Percentiles rank a stretch among this genome's conserved stretches.
Evolutionary conservation across 1,139 yeast genomes (phyloP).

Genomic region (Kodamaea sp.): DNA sequence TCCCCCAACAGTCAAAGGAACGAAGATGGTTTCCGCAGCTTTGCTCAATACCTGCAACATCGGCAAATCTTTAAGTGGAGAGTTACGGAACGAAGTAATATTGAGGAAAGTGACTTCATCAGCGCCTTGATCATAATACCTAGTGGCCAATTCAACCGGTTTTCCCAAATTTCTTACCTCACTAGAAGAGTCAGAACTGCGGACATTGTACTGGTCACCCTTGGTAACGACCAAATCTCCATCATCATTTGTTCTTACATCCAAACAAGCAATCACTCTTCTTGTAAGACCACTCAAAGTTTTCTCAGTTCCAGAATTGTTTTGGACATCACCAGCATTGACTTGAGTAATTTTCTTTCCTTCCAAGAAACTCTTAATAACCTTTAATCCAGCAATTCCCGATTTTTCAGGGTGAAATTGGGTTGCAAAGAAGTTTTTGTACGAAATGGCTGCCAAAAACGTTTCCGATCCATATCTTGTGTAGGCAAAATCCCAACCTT

Average conservation of each 20-base stretch:
- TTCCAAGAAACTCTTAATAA: conserved; percentile 69
- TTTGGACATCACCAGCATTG: conserved; percentile 20
- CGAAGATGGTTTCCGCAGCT: conserved; percentile 90
- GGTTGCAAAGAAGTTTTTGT: conserved; percentile 83
- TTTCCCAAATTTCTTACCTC: conserved; percentile 90
- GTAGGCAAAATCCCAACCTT: conserved; percentile 80
- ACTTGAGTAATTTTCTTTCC: conserved; percentile 39
- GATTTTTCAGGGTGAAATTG: conserved; percentile 98
- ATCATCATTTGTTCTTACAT: conserved; percentile 89
- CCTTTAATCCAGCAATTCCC: conserved; percentile 82
- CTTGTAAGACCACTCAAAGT: conserved; percentile 75
- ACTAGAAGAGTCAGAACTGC: conserved; percentile 53
- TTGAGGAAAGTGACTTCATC: conserved; percentile 94
- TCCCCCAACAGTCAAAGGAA: conserved; percentile 96
- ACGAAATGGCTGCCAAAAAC: conserved; percentile 81
- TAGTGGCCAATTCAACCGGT: conserved; percentile 90
- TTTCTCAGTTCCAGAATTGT: conserved; percentile 34
- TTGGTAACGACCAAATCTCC: conserved; percentile 97
- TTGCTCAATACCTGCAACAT: conserved; percentile 84
- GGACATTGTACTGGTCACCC: conserved; percentile 96
- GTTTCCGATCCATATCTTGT: conserved; percentile 76
- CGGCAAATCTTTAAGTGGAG: conserved; percentile 89
- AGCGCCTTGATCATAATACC: conserved; percentile 90
- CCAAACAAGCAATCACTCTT: conserved; percentile 92
- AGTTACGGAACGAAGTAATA: conserved; percentile 91